phyloP scores from a whole-genome alignment of 2,329 filamentous ascomycete species.

The Ascochyta koolunga region DNA sequence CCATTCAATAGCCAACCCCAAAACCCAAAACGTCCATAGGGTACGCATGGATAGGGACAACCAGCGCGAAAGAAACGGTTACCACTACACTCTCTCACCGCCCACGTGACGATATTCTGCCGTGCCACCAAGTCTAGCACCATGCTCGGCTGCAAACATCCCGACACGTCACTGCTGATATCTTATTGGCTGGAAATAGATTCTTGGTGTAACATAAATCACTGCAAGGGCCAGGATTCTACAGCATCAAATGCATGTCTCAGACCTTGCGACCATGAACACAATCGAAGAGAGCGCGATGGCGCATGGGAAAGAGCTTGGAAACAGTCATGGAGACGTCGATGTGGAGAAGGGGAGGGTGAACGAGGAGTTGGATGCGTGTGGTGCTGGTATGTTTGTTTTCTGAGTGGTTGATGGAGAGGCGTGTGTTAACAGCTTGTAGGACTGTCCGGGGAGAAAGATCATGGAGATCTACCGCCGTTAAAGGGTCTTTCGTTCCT shows the following conservation, averaged over 20 bases:
- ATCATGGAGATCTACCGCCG: conserved; percentile 24
- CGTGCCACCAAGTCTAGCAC: conserved; percentile 1
- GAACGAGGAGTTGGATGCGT: not conserved
- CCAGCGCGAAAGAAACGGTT: too few relatives aligned
- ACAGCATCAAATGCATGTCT: not conserved
- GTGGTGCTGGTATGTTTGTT: not conserved
- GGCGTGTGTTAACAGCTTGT: not conserved
- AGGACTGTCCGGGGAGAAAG: conserved; percentile 5
- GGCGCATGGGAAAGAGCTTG: conserved; percentile 1
- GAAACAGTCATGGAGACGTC: not conserved
- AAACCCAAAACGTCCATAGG: not conserved
- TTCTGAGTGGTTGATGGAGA: not conserved
- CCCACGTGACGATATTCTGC: not conserved
- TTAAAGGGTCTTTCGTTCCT: conserved; percentile 52
- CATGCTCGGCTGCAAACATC: not conserved
- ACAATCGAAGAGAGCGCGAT: conserved; percentile 23
- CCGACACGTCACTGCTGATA: conserved; percentile 14
- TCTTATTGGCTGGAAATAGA: conserved; percentile 12
- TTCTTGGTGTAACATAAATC: not conserved
- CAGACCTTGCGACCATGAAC: conserved; percentile 18
- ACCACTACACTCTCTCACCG: conserved; percentile 1
- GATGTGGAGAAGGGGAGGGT: conserved; percentile 21
- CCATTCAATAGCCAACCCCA: too few relatives aligned
- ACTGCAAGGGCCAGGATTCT: not conserved
- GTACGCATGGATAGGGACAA: not conserved